Evolutionary conservation across 495 filamentous ascomycete genomes (phyloP).

Genomic region (Oidiodendron maius): DNA sequence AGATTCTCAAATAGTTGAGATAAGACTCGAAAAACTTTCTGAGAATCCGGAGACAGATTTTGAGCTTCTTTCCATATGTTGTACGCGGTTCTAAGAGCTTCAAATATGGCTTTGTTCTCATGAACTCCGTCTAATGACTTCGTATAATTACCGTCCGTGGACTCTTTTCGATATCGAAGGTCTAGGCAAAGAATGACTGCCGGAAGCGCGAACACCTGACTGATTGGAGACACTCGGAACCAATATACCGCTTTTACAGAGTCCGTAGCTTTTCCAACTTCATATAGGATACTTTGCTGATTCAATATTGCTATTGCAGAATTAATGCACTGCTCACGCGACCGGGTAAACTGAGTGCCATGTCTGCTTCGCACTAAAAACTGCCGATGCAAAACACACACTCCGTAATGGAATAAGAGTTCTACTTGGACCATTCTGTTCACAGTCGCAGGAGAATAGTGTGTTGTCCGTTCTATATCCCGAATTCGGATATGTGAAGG

Average conservation of each 20-base stretch:
- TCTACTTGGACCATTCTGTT: conserved; percentile 64
- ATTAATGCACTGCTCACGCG: conserved; percentile 18
- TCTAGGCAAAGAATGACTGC: conserved; percentile 84
- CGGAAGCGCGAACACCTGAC: conserved; percentile 80
- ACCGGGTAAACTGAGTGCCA: conserved; percentile 13
- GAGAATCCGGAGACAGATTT: no score
- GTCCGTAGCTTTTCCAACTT: neutral
- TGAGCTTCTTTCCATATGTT: no score
- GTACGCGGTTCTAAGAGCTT: no score
- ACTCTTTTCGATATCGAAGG: conserved; percentile 36
- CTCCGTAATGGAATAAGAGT: conserved; percentile 63
- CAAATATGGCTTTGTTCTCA: no score
- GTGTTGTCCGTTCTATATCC: conserved; percentile 28
- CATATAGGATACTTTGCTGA: conserved; percentile 11
- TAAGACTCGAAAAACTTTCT: no score
- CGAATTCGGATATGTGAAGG: conserved; percentile 17
- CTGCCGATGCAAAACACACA: conserved; percentile 67
- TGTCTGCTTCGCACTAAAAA: conserved; percentile 51
- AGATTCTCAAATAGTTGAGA: no score
- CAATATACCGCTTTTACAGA: neutral
- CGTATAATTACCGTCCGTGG: no score
- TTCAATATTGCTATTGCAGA: conserved; percentile 18
- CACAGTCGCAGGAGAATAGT: conserved; percentile 53
- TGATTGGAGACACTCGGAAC: conserved; percentile 66
- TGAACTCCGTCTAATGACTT: no score